Evolutionary conservation across 2,329 filamentous ascomycete genomes (phyloP).

Genomic region (Trichoderma afroharzianum): DNA sequence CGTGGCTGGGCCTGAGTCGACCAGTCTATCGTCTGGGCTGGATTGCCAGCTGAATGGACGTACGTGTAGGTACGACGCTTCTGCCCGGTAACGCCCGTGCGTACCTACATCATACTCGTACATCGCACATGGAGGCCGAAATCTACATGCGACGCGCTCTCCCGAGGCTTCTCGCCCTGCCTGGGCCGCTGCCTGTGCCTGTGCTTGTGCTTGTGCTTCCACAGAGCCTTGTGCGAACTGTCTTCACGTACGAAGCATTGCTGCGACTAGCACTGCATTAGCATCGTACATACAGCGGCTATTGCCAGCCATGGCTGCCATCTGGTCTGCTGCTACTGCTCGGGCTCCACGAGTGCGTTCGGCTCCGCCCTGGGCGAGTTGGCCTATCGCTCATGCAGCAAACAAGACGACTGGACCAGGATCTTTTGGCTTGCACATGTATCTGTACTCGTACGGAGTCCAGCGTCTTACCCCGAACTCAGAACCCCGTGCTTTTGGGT

Average conservation of each 20-base stretch:
- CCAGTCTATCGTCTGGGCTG: background rate
- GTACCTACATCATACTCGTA: background rate
- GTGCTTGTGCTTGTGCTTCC: background rate
- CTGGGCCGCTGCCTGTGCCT: background rate
- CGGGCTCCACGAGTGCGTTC: background rate
- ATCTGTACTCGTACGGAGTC: background rate
- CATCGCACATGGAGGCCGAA: background rate
- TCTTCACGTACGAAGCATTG: background rate
- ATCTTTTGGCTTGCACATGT: background rate
- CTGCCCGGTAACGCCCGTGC: background rate
- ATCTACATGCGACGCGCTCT: background rate
- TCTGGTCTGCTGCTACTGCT: background rate
- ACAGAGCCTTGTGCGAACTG: constrained; percentile 1
- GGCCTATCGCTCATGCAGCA: constrained; percentile 8
- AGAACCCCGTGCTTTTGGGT: background rate
- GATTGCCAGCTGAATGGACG: background rate
- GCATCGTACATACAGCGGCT: background rate
- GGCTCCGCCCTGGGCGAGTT: background rate
- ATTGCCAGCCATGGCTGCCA: background rate
- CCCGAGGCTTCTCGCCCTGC: background rate
- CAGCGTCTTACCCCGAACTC: background rate
- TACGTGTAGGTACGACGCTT: background rate
- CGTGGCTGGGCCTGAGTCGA: background rate
- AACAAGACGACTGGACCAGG: background rate
- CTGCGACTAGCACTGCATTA: background rate